Base-by-base conservation (phyloP, 495 filamentous ascomycete genomes). In the Astrothelium subdiscretum region DNA sequence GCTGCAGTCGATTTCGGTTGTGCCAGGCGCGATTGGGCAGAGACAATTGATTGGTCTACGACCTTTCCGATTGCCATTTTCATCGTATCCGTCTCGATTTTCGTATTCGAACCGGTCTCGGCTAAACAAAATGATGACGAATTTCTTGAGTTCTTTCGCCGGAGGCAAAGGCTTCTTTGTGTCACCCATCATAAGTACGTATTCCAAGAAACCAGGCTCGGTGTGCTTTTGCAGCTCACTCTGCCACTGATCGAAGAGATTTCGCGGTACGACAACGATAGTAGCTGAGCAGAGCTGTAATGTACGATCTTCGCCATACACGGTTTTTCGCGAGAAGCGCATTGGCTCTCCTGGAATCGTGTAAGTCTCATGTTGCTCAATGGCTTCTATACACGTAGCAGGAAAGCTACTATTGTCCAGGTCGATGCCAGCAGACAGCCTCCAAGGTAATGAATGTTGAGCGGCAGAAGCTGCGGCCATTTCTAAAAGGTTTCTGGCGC, bases 51-150 rank as follows among this genome's bases (percentile, higher is more conserved):
- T 15, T 24, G 48, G 48, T 15, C 48, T 54, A 8, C 48, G 48
- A 8, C 48, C 48, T 54, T 29, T 54, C 1, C 70, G 62, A 20
- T 69, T 71, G 0, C 75, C 76, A 48, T 76, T 68, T 12, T 68
- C 69, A 31, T 77, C 71, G 43, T 69, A 65, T 13, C 76, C 71
- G 59, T 73, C 70, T 31, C 62, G 57, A 60, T 76, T 68, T 61
- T 88, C 85, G 59, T 75, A 77, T 65, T 90, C 87, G 67, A 96
- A 92, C 0, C 88, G 81, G 24, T 75, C 77, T 38, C 84, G 85
- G 4, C 88, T 88, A 67, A 96, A 88, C 0, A 97, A 72, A 6
- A 97, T 70, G 31, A 96, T 79, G 70, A 97, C 92, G 68, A 86
- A 91, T 0, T 81, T 69, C 13, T 86, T 63, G 0, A 97, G 76